Percentiles rank a stretch among this genome's conserved stretches.
These are phyloP conservation scores for Scedosporium apiospermum DNA, from an alignment of 2,329 filamentous ascomycete genomes.

Conservation along the genomic window DNA sequence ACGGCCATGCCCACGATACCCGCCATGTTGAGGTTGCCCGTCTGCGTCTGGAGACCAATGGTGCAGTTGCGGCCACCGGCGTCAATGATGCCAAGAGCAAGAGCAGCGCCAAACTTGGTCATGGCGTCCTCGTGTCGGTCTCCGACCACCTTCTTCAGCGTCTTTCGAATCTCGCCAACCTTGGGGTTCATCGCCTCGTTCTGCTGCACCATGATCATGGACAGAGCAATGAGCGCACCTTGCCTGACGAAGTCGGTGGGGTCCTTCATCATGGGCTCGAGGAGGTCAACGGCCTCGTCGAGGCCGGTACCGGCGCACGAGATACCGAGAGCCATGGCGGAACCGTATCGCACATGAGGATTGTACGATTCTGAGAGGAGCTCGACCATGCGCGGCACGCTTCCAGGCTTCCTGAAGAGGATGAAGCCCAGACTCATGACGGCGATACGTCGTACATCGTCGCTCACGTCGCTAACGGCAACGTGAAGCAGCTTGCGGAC, in stretches of 20 bases:
- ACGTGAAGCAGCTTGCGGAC: conserved; percentile 92
- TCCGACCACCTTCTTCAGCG: conserved; percentile 83
- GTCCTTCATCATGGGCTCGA: conserved; percentile 99
- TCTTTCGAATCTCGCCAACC: conserved; percentile 82
- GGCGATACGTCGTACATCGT: conserved; percentile 90
- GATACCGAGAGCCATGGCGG: conserved; percentile 96
- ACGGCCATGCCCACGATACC: conserved; percentile 97
- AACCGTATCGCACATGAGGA: conserved; percentile 94
- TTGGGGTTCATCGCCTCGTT: conserved; percentile 99
- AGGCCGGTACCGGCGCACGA: conserved; percentile 94
- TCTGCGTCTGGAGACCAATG: conserved; percentile 94
- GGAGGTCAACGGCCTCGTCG: conserved; percentile 89
- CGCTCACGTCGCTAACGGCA: conserved; percentile 95
- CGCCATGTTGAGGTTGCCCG: conserved; percentile 96
- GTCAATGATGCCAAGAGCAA: conserved; percentile 94
- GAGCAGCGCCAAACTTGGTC: conserved; percentile 94
- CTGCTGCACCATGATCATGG: conserved; percentile 99
- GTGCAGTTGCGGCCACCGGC: conserved; percentile 97
- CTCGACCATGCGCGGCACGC: conserved; percentile 97
- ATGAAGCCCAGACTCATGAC: conserved; percentile 99
- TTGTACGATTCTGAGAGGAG: conserved; percentile 97
- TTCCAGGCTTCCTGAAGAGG: conserved; percentile 93
- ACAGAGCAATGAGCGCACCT: conserved; percentile 83
- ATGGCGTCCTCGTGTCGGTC: conserved; percentile 98
- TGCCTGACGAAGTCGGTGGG: conserved; percentile 97